These are phyloP conservation scores for Marsdenia floribunda DNA, from an alignment of 257 asterid genomes.

Conservation along the genomic window DNA sequence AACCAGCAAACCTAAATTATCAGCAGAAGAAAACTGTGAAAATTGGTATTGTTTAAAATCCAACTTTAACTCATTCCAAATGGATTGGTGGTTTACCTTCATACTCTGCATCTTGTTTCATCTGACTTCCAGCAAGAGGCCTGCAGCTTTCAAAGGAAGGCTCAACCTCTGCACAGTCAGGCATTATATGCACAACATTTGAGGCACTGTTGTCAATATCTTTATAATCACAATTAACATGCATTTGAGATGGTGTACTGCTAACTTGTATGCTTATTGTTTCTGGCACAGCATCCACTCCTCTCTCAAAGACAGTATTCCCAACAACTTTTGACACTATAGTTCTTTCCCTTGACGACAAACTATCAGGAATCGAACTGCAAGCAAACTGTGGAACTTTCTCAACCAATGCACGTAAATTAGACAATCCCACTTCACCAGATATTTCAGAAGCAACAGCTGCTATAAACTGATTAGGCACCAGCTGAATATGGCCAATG, in stretches of 20 bases:
- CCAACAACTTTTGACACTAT: slow-evolving; percentile 21
- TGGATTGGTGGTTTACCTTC: slow-evolving; percentile 3
- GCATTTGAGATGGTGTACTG: slow-evolving; percentile 25
- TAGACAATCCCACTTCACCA: slow-evolving; percentile 21
- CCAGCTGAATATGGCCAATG: slow-evolving; percentile 1
- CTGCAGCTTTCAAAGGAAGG: slow-evolving; percentile 25
- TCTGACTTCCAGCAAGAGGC: slow-evolving; percentile 5
- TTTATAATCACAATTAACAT: slow-evolving; percentile 27
- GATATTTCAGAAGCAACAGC: slow-evolving; percentile 20
- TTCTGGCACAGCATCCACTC: slow-evolving; percentile 24
- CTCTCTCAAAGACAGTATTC: slow-evolving; percentile 22
- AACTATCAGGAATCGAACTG: neutral
- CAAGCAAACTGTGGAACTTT: slow-evolving; percentile 10
- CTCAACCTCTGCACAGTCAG: slow-evolving; percentile 20
- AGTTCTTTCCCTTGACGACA: slow-evolving; percentile 14
- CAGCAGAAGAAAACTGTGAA: slow-evolving; percentile 2
- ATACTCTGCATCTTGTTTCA: neutral
- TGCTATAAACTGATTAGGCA: neutral
- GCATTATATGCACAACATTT: slow-evolving; percentile 20
- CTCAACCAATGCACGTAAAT: slow-evolving; percentile 22
- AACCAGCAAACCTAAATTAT: slow-evolving; percentile 12
- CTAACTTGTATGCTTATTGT: slow-evolving; percentile 18
- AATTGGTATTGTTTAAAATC: neutral
- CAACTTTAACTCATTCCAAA: slow-evolving; percentile 5
- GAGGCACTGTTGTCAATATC: slow-evolving; percentile 25